Base-by-base conservation (phyloP, 495 filamentous ascomycete genomes). In the Daldinia bambusicola region DNA sequence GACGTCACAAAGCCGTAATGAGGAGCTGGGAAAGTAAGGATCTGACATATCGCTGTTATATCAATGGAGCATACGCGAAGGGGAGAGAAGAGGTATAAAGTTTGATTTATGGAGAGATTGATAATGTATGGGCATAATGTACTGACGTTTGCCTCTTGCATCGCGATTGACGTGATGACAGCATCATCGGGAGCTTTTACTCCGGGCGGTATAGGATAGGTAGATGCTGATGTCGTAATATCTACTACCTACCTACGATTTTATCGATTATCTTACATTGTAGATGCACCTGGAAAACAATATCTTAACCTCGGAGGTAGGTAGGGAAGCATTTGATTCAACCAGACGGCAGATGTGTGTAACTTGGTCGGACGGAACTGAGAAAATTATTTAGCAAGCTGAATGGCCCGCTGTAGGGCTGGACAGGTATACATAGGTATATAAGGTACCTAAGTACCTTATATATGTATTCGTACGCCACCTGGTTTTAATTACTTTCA, bases 111-210 rank as follows among this genome's bases (percentile, higher is more conserved):
- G 30, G 50, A 56, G 37, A 34, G 20, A 22, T 36, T 32, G 43
- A 32, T 26, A 53, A 14, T 34, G n/a, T 38, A 61, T 50, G 50
- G 50, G 50, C 34, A 32, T 22, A 53, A 14, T 34, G n/a, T 38
- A 61, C 40, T 37, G 51, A 38, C 22, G 58, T 56, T 55, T 48
- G 20, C 16, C 7, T 12, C 16, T 38, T 30, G 32, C 40, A 61
- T 31, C 32, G 20, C 34, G 67, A 37, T 69, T 62, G 68, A 62
- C 52, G 43, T 66, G 34, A 66, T 61, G 68, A 66, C 34, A 52
- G 34, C 55, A 60, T 43, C 43, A 26, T 60, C 63, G 45, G 45
- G 45, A 60, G 45, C 43, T 59, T 66, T 66, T 60, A 55, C 34
- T 60, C 22, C 43, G 63, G 63, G 22, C 20, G 32, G 12, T 10